phyloP scores from a whole-genome alignment of 805 yeast species.

The Candida hungchunana region DNA sequence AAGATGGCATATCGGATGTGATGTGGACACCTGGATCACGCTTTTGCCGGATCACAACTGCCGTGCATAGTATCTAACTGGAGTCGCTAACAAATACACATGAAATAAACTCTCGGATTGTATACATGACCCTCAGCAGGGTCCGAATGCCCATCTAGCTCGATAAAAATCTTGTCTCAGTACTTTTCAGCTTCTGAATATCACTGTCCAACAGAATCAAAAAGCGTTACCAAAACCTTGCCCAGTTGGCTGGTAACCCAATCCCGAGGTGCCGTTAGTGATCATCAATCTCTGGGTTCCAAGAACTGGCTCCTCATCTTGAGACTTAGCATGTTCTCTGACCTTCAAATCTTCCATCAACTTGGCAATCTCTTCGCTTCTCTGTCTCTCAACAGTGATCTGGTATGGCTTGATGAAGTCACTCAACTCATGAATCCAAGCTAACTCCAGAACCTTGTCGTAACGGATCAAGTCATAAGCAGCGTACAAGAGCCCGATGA shows the following conservation, averaged over 20 bases:
- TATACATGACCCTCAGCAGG: too few relatives aligned
- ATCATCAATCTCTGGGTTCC: slow-evolving; percentile 73
- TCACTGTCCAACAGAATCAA: too few relatives aligned
- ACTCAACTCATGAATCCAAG: slow-evolving; percentile 84
- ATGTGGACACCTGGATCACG: too few relatives aligned
- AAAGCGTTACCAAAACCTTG: slow-evolving; percentile 62
- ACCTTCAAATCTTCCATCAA: slow-evolving; percentile 66
- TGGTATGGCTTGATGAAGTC: slow-evolving; percentile 91
- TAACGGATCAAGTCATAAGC: slow-evolving; percentile 76
- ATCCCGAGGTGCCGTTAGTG: slow-evolving; percentile 66
- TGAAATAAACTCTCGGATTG: too few relatives aligned
- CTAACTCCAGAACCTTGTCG: slow-evolving; percentile 82
- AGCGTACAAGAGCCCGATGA: slow-evolving; percentile 81
- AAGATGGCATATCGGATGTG: too few relatives aligned
- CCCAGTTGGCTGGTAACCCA: slow-evolving; percentile 70
- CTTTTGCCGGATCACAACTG: too few relatives aligned
- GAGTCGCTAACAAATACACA: too few relatives aligned
- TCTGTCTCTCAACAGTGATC: slow-evolving; percentile 80
- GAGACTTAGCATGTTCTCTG: slow-evolving; percentile 58
- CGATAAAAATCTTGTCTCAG: too few relatives aligned
- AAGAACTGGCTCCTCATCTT: slow-evolving; percentile 40
- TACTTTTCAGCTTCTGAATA: too few relatives aligned
- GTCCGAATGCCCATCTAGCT: too few relatives aligned
- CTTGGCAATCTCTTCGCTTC: slow-evolving; percentile 58
- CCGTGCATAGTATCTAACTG: too few relatives aligned